Evolutionary conservation across 345 rosid genomes (phyloP), one percentile per base, ranked within the genome.

Genomic region (Syzygium jambos): DNA sequence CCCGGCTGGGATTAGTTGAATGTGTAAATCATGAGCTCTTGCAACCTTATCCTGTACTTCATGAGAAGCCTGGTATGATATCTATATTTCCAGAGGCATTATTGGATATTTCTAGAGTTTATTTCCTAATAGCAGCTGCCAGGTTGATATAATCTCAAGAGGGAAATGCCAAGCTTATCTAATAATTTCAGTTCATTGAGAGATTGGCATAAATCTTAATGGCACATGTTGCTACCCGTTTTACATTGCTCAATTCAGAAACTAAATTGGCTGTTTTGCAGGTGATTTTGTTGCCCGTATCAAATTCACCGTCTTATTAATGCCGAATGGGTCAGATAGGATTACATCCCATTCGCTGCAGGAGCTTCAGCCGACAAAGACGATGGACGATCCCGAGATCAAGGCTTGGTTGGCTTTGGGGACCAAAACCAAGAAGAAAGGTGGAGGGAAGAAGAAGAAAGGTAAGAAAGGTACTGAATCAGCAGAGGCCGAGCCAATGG

Each of bases 361-460:
- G 90, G 97, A 98, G 90, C 89, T 96, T 91, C 93, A 93, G 87
- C 93, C 98, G 22, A 91, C 96, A 1, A 98, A 94, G 90, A 90
- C 95, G 19, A 51, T 95, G 25, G 99, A 96, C 55, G 98, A 96
- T 89, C 99, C 98, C 29, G 98, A 94, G 91, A 95, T 98, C 93
- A 96, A 96, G 90, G 98, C 96, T 7, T 98, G 99, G 99, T 91
- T 98, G 86, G 95, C 99, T 84, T 90, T 98, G 93, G 98, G 96
- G 57, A 93, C 93, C 55, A 98, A 96, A 89, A 94, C 97, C 84
- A 98, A 98, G 94, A 98, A 96, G 93, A 95, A 94, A 57, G 98
- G 98, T 87, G 99, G 99, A 85, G 99, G 99, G 88, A 96, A 95
- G 94, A 98, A 96, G 94, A 98, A 98, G 95, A 98, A 98, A 94